Evolutionary conservation across 345 rosid species (phyloP), one percentile per base, ranked within the genome.

Genomic region (Salix brachista): DNA sequence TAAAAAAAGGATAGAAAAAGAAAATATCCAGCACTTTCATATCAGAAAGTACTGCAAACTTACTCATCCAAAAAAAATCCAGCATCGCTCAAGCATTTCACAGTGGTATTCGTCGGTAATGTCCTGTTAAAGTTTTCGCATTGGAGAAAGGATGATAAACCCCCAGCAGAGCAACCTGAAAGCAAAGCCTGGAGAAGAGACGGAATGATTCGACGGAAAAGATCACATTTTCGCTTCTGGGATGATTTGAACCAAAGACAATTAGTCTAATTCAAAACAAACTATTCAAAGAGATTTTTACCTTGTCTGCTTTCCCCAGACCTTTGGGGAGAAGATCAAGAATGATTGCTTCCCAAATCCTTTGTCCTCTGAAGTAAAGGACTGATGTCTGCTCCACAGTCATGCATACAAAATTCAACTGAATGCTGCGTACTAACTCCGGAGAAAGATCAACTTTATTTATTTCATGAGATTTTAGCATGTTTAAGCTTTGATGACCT

Each of bases 121-220:
- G 82, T 83, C 44, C 76, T 82, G 17, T 91, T 67, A 81, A 96
- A 90, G 70, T 82, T 84, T 74, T 93, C 94, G 60, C 99, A 93
- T 54, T 91, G 98, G 78, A 89, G 54, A 80, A 96, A 91, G 66
- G 89, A 69, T 12, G 99, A 89, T 64, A 96, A 85, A 73, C 98
- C 99, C 65, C 99, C 99, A 64, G 99, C 99, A 70, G 99, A 96
- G 88, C 99, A 96, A 77, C 99, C 99, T 66, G 98, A 91, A 62
- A 96, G 91, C 90, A 96, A 85, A 77, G 97, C 99, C 99, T 96
- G 65, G 4, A 21, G 75, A 71, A 66, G 66, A 61, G 12, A 71
- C 39, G 11, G 44, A 52, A 25, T 71, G 34, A 46, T 0, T 12
- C n/a, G 21, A 73, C 46, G 13, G n/a, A 13, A 41, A 61, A 62